Conservation (phyloP, 208 protist genomes). For the Herpetomonas tarakana region DNA sequence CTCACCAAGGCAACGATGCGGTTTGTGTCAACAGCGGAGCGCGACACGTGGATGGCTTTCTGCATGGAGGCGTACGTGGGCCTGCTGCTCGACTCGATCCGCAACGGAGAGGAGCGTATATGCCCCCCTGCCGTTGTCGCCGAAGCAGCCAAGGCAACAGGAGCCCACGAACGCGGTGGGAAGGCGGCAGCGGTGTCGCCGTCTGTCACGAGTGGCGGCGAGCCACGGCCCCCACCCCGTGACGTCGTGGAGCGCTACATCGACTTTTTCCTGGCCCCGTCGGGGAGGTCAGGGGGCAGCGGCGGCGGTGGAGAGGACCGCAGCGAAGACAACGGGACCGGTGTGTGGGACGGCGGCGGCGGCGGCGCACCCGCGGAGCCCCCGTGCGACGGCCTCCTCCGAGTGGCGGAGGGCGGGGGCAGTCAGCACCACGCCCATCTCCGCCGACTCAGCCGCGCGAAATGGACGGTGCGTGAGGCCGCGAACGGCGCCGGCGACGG, state of each 20-base stretch:
- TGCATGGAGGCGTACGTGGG: slow-evolving; percentile 39
- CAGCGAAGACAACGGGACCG: slow-evolving; percentile 2
- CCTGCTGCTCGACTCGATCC: slow-evolving; percentile 53
- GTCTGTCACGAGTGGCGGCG: background rate
- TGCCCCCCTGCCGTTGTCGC: background rate
- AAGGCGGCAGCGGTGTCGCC: background rate
- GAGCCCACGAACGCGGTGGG: background rate
- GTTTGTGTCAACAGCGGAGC: slow-evolving; percentile 42
- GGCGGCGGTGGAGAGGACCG: slow-evolving; percentile 1
- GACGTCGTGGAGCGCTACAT: slow-evolving; percentile 38
- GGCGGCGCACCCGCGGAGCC: slow-evolving; percentile 1
- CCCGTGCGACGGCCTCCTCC: slow-evolving; percentile 10
- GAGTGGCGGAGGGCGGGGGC: slow-evolving; percentile 9
- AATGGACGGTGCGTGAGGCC: background rate
- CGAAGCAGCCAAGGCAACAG: slow-evolving; percentile 6
- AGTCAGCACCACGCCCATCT: background rate
- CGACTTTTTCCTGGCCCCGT: slow-evolving; percentile 54
- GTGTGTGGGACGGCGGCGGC: slow-evolving; percentile 4
- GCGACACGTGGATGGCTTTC: slow-evolving; percentile 42
- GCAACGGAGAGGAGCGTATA: slow-evolving; percentile 20
- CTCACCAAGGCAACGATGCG: slow-evolving; percentile 29
- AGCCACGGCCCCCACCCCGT: slow-evolving; percentile 15
- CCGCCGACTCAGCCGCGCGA: background rate
- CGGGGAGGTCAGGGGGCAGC: background rate
- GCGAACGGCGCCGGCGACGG: background rate